Percentiles rank a stretch among this genome's conserved stretches.
phyloP scores from a whole-genome alignment of 129 eudicot genomes.

The Helichrysum umbraculigerum region DNA sequence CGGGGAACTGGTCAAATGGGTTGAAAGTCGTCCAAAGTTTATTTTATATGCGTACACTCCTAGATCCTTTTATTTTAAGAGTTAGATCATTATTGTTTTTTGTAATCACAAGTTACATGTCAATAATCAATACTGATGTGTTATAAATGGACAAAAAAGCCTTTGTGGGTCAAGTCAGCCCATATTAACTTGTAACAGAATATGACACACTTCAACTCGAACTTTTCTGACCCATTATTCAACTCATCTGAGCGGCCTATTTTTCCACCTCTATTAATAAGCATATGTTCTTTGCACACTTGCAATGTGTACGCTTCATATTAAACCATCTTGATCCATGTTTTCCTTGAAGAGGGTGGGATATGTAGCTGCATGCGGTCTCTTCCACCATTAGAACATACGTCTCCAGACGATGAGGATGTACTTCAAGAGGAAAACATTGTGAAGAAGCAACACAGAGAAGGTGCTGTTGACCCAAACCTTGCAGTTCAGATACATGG shows the following conservation, averaged over 20 bases:
- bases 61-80: neutral
- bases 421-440: conserved; percentile 81
- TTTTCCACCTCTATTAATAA: neutral
- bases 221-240: neutral
- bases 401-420: conserved; percentile 76
- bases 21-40: neutral
- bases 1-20: neutral
- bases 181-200: neutral
- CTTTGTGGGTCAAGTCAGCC: neutral
- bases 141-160: neutral
- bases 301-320: neutral
- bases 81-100: neutral
- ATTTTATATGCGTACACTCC: neutral
- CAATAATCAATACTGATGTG: neutral
- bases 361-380: conserved; percentile 66
- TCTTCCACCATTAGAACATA: conserved; percentile 48
- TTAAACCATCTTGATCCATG: conserved; percentile 17
- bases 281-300: conserved; percentile 3
- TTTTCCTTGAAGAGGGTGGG: conserved; percentile 58
- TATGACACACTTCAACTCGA: neutral
- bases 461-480: conserved; percentile 55
- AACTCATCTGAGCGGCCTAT: neutral
- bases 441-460: conserved; percentile 65
- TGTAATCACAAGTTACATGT: neutral
- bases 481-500: conserved; percentile 91